These are phyloP conservation scores for Cephalotrichum gorgonifer DNA, from an alignment of 2,329 filamentous ascomycete species.

Conservation along the genomic window DNA sequence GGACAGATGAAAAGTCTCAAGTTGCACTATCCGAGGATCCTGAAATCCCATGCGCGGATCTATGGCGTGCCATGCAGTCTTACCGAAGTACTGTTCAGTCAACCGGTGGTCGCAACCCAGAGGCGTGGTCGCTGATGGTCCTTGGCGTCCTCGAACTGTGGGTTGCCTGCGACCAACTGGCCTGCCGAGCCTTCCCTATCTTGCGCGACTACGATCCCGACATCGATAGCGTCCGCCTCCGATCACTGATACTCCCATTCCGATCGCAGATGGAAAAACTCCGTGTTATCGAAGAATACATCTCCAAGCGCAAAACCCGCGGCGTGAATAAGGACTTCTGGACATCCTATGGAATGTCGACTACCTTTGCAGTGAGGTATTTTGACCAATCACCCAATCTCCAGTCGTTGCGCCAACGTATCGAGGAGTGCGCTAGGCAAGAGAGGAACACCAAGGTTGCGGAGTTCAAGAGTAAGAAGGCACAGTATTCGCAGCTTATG, in stretches of 20 bases:
- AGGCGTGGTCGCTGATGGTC: constrained; percentile 41
- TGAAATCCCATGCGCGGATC: not conserved
- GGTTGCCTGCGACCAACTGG: constrained; percentile 42
- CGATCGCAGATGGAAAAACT: constrained; percentile 35
- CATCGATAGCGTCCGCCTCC: constrained; percentile 26
- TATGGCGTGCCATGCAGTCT: not conserved
- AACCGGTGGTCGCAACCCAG: constrained; percentile 21
- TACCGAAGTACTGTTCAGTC: not conserved
- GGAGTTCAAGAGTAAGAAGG: constrained; percentile 20
- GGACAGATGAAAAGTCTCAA: not conserved
- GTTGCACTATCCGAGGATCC: not conserved
- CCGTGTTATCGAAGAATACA: constrained; percentile 32
- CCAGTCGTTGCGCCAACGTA: constrained; percentile 21
- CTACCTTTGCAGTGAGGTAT: constrained; percentile 10
- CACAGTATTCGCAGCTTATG: constrained; percentile 18
- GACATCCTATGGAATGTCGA: constrained; percentile 16
- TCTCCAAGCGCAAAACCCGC: not conserved
- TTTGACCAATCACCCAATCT: constrained; percentile 16
- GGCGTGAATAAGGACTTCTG: constrained; percentile 19
- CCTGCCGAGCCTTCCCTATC: constrained; percentile 24
- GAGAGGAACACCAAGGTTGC: constrained; percentile 16
- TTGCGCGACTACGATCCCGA: constrained; percentile 35
- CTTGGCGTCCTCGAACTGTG: constrained; percentile 48
- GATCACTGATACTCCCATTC: constrained; percentile 32
- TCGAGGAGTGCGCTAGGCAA: constrained; percentile 24